phyloP scores from a whole-genome alignment of 73 alveolate genomes.

The Paramecium caudatum region DNA sequence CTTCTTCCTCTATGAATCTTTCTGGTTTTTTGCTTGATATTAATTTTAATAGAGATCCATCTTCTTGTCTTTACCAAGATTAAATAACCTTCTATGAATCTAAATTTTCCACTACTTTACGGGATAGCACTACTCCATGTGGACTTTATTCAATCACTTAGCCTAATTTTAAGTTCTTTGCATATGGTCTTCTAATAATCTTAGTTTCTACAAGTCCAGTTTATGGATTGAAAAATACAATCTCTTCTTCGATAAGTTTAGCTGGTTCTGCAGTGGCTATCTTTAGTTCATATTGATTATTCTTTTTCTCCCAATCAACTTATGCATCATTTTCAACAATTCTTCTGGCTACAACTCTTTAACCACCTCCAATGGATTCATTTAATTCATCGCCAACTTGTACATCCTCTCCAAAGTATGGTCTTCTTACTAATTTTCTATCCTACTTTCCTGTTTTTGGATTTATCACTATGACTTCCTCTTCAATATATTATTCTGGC shows the following conservation, averaged over 20 bases:
- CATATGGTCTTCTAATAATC: not conserved
- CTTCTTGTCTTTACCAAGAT: not conserved
- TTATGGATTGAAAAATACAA: not conserved
- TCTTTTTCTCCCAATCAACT: constrained; percentile 23
- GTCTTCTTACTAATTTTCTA: constrained; percentile 19
- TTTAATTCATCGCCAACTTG: constrained; percentile 18
- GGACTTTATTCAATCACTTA: not conserved
- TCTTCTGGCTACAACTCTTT: constrained; percentile 14
- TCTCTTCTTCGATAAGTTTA: not conserved
- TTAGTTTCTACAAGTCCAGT: constrained; percentile 27
- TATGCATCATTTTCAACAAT: constrained; percentile 27
- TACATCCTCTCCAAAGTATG: not conserved
- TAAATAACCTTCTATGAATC: not conserved
- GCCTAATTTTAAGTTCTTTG: constrained; percentile 11
- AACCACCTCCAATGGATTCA: constrained; percentile 43
- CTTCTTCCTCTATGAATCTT: constrained; percentile 25
- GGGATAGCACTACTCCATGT: constrained; percentile 12
- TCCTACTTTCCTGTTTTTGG: constrained; percentile 25
- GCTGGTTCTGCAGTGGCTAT: constrained; percentile 11
- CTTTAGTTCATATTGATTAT: not conserved
- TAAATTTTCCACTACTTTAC: not conserved
- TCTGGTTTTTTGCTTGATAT: constrained; percentile 17
- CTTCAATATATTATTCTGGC: constrained; percentile 52
- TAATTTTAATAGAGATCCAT: not conserved
- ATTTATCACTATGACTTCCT: not conserved